Conservation (phyloP, 768 basidiomycete genomes). For the Pulveroboletus sp. region DNA sequence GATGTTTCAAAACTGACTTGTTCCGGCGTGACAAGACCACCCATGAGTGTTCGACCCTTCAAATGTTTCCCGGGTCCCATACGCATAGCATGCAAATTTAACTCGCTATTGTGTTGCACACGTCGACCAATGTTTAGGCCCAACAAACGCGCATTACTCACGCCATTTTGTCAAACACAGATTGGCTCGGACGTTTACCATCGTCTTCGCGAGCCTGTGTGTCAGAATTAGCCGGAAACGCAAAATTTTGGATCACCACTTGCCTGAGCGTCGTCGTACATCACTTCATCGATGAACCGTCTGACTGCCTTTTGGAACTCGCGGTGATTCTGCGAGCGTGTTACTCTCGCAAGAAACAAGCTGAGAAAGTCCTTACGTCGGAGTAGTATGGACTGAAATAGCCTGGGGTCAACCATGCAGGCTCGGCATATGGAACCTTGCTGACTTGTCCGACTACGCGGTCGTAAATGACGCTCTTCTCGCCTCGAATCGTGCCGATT, state of each 20-base stretch:
- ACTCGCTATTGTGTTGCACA: constrained; percentile 37
- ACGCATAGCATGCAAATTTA: constrained; percentile 84
- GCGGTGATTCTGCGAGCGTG: constrained; percentile 42
- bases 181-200: constrained; percentile 80
- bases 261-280: constrained; percentile 44
- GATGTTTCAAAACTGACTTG: constrained; percentile 39
- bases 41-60: constrained; percentile 69
- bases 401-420: constrained; percentile 70
- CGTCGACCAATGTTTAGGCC: not conserved
- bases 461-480: constrained; percentile 49
- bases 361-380: constrained; percentile 39
- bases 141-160: constrained; percentile 26
- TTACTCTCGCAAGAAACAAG: constrained; percentile 1
- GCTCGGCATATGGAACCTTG: constrained; percentile 83
- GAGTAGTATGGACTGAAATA: constrained; percentile 71
- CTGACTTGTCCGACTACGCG: constrained; percentile 57
- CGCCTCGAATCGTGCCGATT: constrained; percentile 68
- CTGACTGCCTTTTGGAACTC: constrained; percentile 44
- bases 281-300: constrained; percentile 64
- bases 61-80: constrained; percentile 88
- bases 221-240: constrained; percentile 12
- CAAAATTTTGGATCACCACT: constrained; percentile 1
- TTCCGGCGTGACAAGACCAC: constrained; percentile 71
- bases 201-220: constrained; percentile 69
- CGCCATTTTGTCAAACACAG: constrained; percentile 82